Base-by-base conservation (phyloP, 2,329 filamentous ascomycete species). In the Xylariaceae sp. region DNA sequence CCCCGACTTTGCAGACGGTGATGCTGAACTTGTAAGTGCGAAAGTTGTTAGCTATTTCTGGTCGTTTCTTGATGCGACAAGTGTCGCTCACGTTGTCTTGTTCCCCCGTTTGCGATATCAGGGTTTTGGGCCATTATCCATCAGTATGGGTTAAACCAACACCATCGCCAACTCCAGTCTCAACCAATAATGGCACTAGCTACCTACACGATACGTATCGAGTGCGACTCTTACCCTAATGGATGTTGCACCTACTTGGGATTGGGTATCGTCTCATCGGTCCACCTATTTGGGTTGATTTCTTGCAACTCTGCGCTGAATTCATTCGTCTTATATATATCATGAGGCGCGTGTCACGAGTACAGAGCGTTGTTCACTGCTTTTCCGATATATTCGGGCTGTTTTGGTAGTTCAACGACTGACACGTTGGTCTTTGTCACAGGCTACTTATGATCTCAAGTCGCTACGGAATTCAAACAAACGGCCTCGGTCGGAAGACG, bases 1-100 rank as follows among this genome's bases (percentile, higher is more conserved):
- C 3, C 71, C 78, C 9, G 77, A 80, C 60, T 81, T 80, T 52
- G 74, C 75, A 35, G 79, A 81, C 63, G 79, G 78, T 23, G 72
- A 74, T 53, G 65, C 75, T 62, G 73, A 79, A 56, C 60, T 73
- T 65, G 80, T 82, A 73, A 73, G 78, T 76, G 34, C 34, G 9
- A 53, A 17, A 49, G 13, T 35, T 7, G 15, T 39, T 17, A 35
- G 17, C 42, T 18, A 23, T 37, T 30, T n/a, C 37, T 2, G n/a
- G 51, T 42, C 39, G 23, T 30, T 30, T 30, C 23, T 30, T 5
- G 23, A 4, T 30, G 23, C 23, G 23, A 42, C 37, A 42, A 42
- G 37, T 42, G 37, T 42, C 23, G 23, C 23, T 30, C 23, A 30
- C 23, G 4, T 4, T 30, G 23, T 30, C 5, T 30, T 30, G 23